Conservation (phyloP, 305 asterid species). For the Stenogyne calaminthoides region DNA sequence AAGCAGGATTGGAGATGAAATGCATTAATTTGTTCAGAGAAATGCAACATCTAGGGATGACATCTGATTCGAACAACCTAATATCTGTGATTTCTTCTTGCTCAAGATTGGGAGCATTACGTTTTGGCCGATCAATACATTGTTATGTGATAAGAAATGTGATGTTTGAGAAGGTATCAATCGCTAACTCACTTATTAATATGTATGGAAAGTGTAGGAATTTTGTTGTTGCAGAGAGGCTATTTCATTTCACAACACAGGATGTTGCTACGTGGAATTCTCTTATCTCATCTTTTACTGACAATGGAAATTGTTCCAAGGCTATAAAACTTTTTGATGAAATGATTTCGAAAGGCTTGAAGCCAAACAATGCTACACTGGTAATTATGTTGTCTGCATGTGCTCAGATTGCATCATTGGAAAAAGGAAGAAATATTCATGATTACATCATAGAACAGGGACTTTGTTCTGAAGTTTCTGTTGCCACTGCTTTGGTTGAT, state of each 20-base stretch:
- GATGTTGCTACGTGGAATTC: constrained; percentile 67
- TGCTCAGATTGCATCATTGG: constrained; percentile 56
- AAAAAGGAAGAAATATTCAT: constrained; percentile 56
- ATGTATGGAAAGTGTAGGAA: constrained; percentile 67
- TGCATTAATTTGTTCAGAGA: constrained; percentile 58
- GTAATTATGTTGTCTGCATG: constrained; percentile 65
- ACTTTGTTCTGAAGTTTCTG: constrained; percentile 38
- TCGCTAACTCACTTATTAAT: constrained; percentile 64
- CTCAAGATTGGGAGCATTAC: constrained; percentile 51
- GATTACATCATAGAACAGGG: constrained; percentile 48
- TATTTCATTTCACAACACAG: constrained; percentile 40
- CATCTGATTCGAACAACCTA: constrained; percentile 46
- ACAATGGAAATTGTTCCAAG: constrained; percentile 46
- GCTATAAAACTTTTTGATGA: constrained; percentile 54
- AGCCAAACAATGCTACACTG: constrained; percentile 62
- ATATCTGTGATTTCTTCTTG: constrained; percentile 67
- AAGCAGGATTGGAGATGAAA: constrained; percentile 51
- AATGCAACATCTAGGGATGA: constrained; percentile 55
- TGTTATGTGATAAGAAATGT: constrained; percentile 47
- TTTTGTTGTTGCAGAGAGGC: constrained; percentile 41
- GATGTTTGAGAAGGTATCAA: constrained; percentile 41
- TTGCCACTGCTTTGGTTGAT: constrained; percentile 70
- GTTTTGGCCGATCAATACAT: constrained; percentile 60
- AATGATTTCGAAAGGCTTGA: constrained; percentile 51
- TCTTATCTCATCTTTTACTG: constrained; percentile 54